Percentiles rank a stretch among this genome's conserved stretches.
Evolutionary conservation across 2,329 filamentous ascomycete species (phyloP).

Genomic region (Aphanocladium album): DNA sequence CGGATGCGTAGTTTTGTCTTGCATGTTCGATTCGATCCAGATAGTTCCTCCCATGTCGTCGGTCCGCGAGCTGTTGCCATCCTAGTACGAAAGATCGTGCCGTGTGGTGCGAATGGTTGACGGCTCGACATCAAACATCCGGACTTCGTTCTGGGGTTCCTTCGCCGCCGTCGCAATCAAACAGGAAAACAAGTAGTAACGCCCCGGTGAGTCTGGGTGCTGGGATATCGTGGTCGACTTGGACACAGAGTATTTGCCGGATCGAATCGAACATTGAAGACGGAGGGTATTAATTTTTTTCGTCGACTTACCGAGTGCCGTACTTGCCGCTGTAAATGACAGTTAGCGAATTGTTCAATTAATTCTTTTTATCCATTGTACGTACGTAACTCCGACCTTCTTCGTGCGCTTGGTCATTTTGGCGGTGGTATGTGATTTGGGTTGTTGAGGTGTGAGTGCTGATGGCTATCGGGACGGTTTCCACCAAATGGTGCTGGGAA

Average conservation of each 20-base stretch:
- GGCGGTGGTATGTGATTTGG: conserved; percentile 40
- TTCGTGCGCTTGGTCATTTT: conserved; percentile 93
- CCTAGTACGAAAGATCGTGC: background rate
- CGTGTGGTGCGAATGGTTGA: background rate
- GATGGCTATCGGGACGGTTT: conserved; percentile 23
- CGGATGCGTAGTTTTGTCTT: background rate
- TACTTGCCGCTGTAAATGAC: conserved; percentile 66
- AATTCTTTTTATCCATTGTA: conserved; percentile 19
- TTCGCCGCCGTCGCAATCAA: background rate
- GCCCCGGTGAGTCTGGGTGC: background rate
- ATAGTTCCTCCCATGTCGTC: background rate
- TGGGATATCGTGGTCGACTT: background rate
- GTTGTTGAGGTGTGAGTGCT: conserved; percentile 29
- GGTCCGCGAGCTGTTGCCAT: background rate
- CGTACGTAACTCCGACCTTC: conserved; percentile 90
- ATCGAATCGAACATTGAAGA: conserved; percentile 12
- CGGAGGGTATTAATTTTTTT: background rate
- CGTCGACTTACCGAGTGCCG: conserved; percentile 74
- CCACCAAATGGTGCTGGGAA: conserved; percentile 27
- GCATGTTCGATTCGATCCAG: background rate
- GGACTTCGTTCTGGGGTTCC: background rate
- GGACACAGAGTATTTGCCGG: background rate
- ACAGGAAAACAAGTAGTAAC: background rate
- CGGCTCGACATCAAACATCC: background rate
- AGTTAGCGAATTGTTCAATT: conserved; percentile 14